phyloP scores from a whole-genome alignment of 345 rosid species.

The Eucalyptus erythrocorys region DNA sequence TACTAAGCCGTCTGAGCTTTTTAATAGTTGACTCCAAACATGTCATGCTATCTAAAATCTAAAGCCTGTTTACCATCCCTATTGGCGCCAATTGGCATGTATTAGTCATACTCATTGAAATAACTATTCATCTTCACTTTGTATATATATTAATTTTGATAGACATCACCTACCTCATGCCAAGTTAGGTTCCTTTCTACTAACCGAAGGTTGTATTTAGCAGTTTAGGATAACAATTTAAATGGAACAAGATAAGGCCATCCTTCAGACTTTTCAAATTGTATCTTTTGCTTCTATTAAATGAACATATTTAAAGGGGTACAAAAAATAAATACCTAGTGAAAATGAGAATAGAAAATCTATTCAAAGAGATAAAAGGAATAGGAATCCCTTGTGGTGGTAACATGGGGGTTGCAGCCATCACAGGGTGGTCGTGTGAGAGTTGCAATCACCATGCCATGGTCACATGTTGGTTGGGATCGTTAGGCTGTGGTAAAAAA shows the following conservation, averaged over 20 bases:
- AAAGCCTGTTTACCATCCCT: background rate
- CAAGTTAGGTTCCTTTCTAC: background rate
- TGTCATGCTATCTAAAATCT: background rate
- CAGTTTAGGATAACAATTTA: background rate
- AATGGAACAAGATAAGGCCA: background rate
- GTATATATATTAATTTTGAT: too few species aligned
- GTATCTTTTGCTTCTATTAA: background rate
- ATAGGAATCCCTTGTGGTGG: background rate
- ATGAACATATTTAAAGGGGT: background rate
- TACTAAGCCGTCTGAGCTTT: background rate
- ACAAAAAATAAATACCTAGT: background rate
- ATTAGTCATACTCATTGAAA: background rate
- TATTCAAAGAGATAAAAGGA: background rate
- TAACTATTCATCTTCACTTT: background rate
- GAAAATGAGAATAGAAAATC: background rate
- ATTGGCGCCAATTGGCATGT: background rate
- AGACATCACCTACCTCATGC: background rate
- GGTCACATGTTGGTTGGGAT: background rate
- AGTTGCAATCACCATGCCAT: background rate
- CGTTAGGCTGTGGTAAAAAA: background rate
- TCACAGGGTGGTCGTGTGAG: background rate
- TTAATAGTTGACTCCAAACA: background rate
- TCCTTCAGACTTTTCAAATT: background rate
- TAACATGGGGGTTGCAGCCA: background rate
- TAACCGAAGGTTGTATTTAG: background rate